Evolutionary conservation across 2,329 filamentous ascomycete species (phyloP).

Genomic region (Neopestalotiopsis sp.): DNA sequence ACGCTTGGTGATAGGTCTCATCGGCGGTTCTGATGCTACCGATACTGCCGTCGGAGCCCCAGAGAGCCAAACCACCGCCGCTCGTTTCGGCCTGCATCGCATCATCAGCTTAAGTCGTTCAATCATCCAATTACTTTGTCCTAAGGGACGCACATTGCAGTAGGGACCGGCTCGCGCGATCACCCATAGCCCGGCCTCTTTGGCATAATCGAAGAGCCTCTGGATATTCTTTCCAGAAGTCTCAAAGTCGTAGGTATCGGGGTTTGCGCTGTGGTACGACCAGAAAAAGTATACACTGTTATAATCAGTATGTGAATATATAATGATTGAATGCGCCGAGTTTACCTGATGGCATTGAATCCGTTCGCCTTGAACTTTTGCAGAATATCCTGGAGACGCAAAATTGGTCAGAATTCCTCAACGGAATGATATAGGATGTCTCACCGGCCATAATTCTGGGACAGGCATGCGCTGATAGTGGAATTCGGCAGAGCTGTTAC

Average conservation of each 20-base stretch:
- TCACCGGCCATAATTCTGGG: slow-evolving; percentile 54
- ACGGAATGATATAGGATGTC: slow-evolving; percentile 17
- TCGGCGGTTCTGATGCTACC: slow-evolving; percentile 47
- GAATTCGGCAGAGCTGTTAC: slow-evolving; percentile 49
- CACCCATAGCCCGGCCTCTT: slow-evolving; percentile 57
- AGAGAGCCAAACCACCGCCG: slow-evolving; percentile 49
- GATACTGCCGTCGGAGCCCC: slow-evolving; percentile 49
- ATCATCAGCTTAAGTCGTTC: background rate
- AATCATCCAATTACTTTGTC: background rate
- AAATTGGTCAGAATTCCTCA: background rate
- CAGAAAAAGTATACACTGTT: slow-evolving; percentile 54
- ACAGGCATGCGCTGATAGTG: slow-evolving; percentile 60
- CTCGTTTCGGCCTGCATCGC: slow-evolving; percentile 48
- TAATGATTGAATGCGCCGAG: no score
- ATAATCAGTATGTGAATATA: background rate
- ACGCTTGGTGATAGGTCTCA: slow-evolving; percentile 47
- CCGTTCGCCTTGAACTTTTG: slow-evolving; percentile 31
- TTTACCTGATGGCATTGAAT: slow-evolving; percentile 21
- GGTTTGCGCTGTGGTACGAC: slow-evolving; percentile 52
- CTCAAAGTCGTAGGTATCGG: slow-evolving; percentile 54
- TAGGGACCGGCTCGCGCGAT: slow-evolving; percentile 58
- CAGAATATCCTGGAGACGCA: slow-evolving; percentile 21
- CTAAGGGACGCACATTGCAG: slow-evolving; percentile 39
- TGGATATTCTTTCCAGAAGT: slow-evolving; percentile 56
- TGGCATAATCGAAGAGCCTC: slow-evolving; percentile 54